Percentiles rank a stretch among this genome's conserved stretches.
Conservation (phyloP, 192 early-diverging fungal genomes). For the Bifiguratus adelaidae region DNA sequence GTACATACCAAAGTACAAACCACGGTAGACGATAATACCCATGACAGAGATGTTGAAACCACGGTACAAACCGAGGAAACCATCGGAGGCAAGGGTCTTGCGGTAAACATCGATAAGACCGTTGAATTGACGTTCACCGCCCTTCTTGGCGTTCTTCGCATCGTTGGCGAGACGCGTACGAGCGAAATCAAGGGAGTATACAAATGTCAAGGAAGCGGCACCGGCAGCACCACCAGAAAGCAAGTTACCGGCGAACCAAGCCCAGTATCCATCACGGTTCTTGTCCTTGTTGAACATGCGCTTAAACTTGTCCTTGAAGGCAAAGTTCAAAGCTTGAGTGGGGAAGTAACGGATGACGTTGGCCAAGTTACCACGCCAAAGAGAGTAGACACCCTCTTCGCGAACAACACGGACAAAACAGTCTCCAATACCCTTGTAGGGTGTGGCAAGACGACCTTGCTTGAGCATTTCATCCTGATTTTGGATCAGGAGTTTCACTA, state of each 20-base stretch:
- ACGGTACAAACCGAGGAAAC: slow-evolving; percentile 72
- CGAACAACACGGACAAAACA: slow-evolving; percentile 60
- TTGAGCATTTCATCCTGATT: slow-evolving; percentile 36
- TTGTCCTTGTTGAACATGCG: slow-evolving; percentile 53
- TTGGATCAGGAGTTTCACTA: slow-evolving; percentile 76
- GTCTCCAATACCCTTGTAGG: slow-evolving; percentile 73
- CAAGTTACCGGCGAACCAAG: slow-evolving; percentile 68
- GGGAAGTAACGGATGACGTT: slow-evolving; percentile 86
- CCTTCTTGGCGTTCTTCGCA: slow-evolving; percentile 19
- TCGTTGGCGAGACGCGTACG: slow-evolving; percentile 80
- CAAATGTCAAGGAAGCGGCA: slow-evolving; percentile 64
- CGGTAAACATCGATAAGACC: slow-evolving; percentile 63
- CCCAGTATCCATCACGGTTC: slow-evolving; percentile 46
- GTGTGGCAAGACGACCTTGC: slow-evolving; percentile 8
- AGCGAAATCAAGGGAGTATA: slow-evolving; percentile 79
- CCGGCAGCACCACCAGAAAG: slow-evolving; percentile 73
- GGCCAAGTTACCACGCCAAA: slow-evolving; percentile 69
- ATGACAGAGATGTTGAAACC: slow-evolving; percentile 73
- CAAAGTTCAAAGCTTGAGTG: slow-evolving; percentile 80
- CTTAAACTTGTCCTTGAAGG: slow-evolving; percentile 85
- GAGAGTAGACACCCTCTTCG: slow-evolving; percentile 55
- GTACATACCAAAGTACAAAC: slow-evolving; percentile 59
- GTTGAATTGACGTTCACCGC: slow-evolving; percentile 62
- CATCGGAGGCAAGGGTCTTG: slow-evolving; percentile 37
- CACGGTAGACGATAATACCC: slow-evolving; percentile 67